Evolutionary conservation across 192 early-diverging fungal genomes (phyloP).

Genomic region (Chytriomyces confervae): DNA sequence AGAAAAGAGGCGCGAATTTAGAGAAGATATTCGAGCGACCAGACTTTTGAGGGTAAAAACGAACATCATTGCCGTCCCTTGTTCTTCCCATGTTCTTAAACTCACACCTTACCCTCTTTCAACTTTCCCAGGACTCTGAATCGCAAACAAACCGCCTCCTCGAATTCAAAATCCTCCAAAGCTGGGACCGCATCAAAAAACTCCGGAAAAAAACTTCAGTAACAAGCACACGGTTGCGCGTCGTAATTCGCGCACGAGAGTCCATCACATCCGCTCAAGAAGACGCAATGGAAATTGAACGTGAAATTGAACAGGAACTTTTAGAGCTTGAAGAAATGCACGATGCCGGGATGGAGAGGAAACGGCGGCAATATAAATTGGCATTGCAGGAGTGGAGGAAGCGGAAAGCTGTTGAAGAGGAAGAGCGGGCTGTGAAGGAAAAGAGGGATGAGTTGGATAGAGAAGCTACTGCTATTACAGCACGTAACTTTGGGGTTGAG

Average conservation of each 20-base stretch:
- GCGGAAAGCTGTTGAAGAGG: conserved; percentile 24
- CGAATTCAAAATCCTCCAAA: conserved; percentile 55
- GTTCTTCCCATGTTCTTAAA: neutral
- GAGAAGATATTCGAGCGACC: conserved; percentile 45
- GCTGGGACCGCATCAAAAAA: conserved; percentile 52
- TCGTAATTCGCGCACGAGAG: conserved; percentile 32
- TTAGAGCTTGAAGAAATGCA: conserved; percentile 37
- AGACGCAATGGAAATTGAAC: conserved; percentile 11
- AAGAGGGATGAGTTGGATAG: neutral
- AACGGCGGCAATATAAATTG: conserved; percentile 13
- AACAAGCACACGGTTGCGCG: conserved; percentile 26
- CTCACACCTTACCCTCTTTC: neutral
- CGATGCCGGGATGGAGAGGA: conserved; percentile 26
- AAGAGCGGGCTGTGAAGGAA: conserved; percentile 4
- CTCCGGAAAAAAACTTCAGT: conserved; percentile 38
- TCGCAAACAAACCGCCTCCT: conserved; percentile 50
- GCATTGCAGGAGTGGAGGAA: conserved; percentile 28
- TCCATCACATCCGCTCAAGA: conserved; percentile 19
- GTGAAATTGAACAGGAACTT: conserved; percentile 30
- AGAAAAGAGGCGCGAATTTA: conserved; percentile 23
- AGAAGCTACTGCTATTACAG: neutral
- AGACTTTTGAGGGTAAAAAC: conserved; percentile 44
- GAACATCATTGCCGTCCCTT: neutral
- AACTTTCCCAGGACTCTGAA: conserved; percentile 48
- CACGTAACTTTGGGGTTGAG: conserved; percentile 8